A percentile compares a stretch with the other conserved stretches of the same genome.
Evolutionary conservation across 352 stramenopile species (phyloP).

Genomic region (Phytophthora hibernalis): DNA sequence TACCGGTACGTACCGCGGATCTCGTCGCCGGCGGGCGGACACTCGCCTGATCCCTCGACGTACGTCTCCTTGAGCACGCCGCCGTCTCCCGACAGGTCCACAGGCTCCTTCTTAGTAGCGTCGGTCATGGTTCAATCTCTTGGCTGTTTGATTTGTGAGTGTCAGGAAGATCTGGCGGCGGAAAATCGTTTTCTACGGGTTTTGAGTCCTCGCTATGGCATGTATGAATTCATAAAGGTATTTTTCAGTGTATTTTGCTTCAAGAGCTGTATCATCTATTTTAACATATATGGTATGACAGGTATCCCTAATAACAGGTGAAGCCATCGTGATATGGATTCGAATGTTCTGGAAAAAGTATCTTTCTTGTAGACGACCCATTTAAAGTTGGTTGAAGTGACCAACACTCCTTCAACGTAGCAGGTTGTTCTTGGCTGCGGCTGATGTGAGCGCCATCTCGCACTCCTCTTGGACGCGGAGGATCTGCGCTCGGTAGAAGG

Average conservation of each 20-base stretch:
- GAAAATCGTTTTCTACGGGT: neutral
- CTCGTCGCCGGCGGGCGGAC: slow-evolving; percentile 79
- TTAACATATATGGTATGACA: too few relatives aligned
- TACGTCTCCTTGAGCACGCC: slow-evolving; percentile 94
- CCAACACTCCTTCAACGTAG: slow-evolving; percentile 59
- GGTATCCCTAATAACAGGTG: neutral
- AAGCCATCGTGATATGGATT: slow-evolving; percentile 12
- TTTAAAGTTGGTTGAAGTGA: too few relatives aligned
- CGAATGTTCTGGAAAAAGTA: slow-evolving; percentile 63
- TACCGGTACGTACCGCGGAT: slow-evolving; percentile 75
- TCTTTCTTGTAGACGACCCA: too few relatives aligned
- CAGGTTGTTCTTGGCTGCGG: slow-evolving; percentile 77
- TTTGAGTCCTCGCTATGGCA: too few relatives aligned
- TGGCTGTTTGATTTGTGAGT: slow-evolving; percentile 31
- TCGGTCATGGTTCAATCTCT: slow-evolving; percentile 45
- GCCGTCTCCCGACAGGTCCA: slow-evolving; percentile 89
- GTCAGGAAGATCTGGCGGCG: slow-evolving; percentile 23
- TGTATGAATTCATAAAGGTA: too few relatives aligned
- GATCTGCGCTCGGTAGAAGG: slow-evolving; percentile 66
- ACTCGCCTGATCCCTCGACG: slow-evolving; percentile 87
- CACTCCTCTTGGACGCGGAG: slow-evolving; percentile 67
- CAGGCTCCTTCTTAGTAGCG: slow-evolving; percentile 42
- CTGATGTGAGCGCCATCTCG: slow-evolving; percentile 65
- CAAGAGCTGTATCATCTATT: too few relatives aligned
- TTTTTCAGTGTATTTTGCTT: too few relatives aligned